phyloP scores from a whole-genome alignment of 305 asterid genomes.

The Solanum hybrid region DNA sequence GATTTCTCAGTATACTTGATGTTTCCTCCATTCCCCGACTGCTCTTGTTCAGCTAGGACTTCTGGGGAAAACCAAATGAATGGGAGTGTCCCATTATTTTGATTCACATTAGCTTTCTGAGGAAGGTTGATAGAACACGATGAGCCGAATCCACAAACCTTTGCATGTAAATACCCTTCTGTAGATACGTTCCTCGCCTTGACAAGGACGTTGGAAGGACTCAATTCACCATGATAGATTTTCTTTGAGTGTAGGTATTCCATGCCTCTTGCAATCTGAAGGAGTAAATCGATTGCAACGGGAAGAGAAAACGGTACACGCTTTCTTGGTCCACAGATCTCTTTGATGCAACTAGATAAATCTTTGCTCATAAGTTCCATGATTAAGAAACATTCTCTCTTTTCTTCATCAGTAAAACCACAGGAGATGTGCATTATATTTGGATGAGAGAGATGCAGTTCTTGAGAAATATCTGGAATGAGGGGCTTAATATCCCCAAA shows the following conservation, averaged over 20 bases:
- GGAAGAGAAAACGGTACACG: conserved; percentile 64
- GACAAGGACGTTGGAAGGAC: conserved; percentile 50
- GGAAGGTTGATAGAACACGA: conserved; percentile 24
- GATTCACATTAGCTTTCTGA: conserved; percentile 26
- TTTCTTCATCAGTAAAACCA: conserved; percentile 63
- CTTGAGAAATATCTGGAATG: conserved; percentile 35
- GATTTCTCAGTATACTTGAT: conserved; percentile 49
- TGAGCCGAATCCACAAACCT: conserved; percentile 60
- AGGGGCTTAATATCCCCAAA: conserved; percentile 40
- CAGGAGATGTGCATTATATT: conserved; percentile 57
- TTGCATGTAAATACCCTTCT: conserved; percentile 59
- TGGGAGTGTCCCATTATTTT: conserved; percentile 24
- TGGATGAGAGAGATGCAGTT: conserved; percentile 58
- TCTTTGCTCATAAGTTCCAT: conserved; percentile 76
- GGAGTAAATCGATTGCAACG: conserved; percentile 58
- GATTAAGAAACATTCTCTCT: conserved; percentile 56
- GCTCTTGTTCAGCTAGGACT: conserved; percentile 57
- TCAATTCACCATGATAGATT: conserved; percentile 65
- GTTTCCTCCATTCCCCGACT: conserved; percentile 8
- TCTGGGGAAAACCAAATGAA: conserved; percentile 85
- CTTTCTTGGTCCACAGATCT: conserved; percentile 52
- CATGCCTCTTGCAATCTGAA: conserved; percentile 89
- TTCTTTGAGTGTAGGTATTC: conserved; percentile 75
- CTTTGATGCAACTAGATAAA: conserved; percentile 53
- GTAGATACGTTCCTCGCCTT: conserved; percentile 30